Base-by-base conservation (phyloP, 345 rosid species). In the Corchorus olitorius region DNA sequence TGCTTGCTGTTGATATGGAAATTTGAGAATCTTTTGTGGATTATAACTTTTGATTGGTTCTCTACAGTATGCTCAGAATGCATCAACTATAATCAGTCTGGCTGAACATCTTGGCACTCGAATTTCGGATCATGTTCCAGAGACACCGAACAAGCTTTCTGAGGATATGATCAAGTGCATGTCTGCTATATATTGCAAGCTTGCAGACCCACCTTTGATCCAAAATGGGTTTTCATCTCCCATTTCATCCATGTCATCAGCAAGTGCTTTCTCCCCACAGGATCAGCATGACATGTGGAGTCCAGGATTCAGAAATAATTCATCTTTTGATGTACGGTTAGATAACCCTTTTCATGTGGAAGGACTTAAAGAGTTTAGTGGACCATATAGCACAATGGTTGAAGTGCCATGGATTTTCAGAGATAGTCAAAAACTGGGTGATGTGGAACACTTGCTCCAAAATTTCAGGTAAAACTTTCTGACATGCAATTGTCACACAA, bases 121-220 rank as follows among this genome's bases (percentile, higher is more conserved):
- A 22, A 86, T 92, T 65, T 93, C 97, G 9, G 99, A 96, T 83
- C 99, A 96, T 72, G 87, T 93, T 80, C 93, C 92, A 64, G 97
- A 92, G 80, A 87, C 94, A 34, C 95, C 98, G 17, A 93, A 92
- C 92, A 92, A 88, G 84, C 84, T 96, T 61, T 89, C 98, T n/a
- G 97, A 96, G 86, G 98, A 92, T 74, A 96, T 96, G 98, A 76
- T 96, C 73, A 91, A 88, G 87, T 92, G 94, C 86, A 92, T 96
- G 97, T 87, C 98, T 56, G 89, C 88, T 34, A 91, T 96, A 74
- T 93, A 88, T 80, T 88, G 90, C 91, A 96, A 92, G 87, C 97
- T 96, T 52, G 88, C 92, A 17, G 99, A 96, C 68, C 95, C 99
- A 13, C 94, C 95, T 65, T 86, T 80, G 72, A 79, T 78, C 12